A percentile compares a stretch with the other conserved stretches of the same genome.
Conservation (phyloP, 2,329 filamentous ascomycete species). For the Cercospora janseana region DNA sequence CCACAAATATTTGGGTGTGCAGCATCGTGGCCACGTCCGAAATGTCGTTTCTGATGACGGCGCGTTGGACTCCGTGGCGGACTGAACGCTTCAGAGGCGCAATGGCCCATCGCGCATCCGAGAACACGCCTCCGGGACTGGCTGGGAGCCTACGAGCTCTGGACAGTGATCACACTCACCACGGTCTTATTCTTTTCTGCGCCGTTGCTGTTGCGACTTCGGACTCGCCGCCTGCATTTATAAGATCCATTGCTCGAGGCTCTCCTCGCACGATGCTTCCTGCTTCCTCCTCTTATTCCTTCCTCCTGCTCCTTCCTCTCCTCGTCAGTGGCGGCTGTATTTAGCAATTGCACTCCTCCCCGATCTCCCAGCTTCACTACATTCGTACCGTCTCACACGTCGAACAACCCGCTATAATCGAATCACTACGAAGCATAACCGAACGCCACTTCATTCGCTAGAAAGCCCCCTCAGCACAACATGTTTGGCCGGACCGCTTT, state of each 20-base stretch:
- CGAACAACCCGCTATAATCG: too few species aligned
- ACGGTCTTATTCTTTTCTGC: too few species aligned
- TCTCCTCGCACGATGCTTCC: background rate
- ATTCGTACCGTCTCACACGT: background rate
- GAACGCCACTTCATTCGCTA: background rate
- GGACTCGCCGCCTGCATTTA: background rate
- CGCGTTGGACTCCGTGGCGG: slow-evolving; percentile 1
- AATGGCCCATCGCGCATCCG: background rate
- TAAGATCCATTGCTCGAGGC: background rate
- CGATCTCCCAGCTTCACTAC: background rate
- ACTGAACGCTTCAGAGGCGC: slow-evolving; percentile 1
- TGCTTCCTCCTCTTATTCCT: background rate
- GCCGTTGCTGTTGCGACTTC: background rate
- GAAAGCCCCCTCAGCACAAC: slow-evolving; percentile 6
- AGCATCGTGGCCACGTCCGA: slow-evolving; percentile 1
- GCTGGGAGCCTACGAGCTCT: too few species aligned
- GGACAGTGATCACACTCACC: too few species aligned
- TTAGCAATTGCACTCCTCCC: background rate
- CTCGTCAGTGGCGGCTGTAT: background rate
- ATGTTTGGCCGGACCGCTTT: slow-evolving; percentile 27
- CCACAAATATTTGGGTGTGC: background rate
- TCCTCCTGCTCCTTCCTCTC: background rate
- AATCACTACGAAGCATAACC: too few species aligned
- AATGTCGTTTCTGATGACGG: background rate
- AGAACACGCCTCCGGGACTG: background rate